These are phyloP conservation scores for Theobroma cacao DNA, from an alignment of 345 rosid genomes.

Conservation along the genomic window DNA sequence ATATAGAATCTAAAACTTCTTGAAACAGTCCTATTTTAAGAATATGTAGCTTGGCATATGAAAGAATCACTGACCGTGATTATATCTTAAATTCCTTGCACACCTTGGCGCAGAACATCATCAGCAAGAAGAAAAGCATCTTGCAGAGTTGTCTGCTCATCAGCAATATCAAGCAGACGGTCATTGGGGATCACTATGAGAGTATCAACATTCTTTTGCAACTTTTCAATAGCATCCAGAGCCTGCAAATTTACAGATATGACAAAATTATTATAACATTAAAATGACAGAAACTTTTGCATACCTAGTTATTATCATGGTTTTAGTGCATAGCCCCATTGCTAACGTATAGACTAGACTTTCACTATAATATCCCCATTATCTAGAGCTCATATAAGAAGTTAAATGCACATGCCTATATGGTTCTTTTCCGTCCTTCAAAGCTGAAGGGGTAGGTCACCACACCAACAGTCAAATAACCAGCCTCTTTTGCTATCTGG, in stretches of 20 bases:
- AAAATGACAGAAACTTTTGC: neutral
- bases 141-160: slow-evolving; percentile 96
- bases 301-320: neutral
- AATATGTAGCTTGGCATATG: neutral
- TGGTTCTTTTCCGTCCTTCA: slow-evolving; percentile 94
- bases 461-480: slow-evolving; percentile 95
- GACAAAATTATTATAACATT: neutral
- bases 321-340: neutral
- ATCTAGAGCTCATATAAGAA: neutral
- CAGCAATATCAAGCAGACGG: slow-evolving; percentile 91
- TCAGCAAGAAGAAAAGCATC: slow-evolving; percentile 96
- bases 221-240: slow-evolving; percentile 88
- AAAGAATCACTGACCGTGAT: slow-evolving; percentile 64
- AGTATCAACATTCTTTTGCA: slow-evolving; percentile 94
- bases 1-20: neutral
- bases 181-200: slow-evolving; percentile 97
- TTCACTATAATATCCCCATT: neutral
- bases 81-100: slow-evolving; percentile 97
- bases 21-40: neutral
- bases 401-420: slow-evolving; percentile 53
- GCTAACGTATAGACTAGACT: neutral
- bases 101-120: slow-evolving; percentile 98
- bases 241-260: slow-evolving; percentile 54
- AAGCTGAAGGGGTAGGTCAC: slow-evolving; percentile 98
- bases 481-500: slow-evolving; percentile 86